Evolutionary conservation across 129 eudicot species (phyloP), one percentile per base, ranked within the genome.

Genomic region (Silybum marianum): DNA sequence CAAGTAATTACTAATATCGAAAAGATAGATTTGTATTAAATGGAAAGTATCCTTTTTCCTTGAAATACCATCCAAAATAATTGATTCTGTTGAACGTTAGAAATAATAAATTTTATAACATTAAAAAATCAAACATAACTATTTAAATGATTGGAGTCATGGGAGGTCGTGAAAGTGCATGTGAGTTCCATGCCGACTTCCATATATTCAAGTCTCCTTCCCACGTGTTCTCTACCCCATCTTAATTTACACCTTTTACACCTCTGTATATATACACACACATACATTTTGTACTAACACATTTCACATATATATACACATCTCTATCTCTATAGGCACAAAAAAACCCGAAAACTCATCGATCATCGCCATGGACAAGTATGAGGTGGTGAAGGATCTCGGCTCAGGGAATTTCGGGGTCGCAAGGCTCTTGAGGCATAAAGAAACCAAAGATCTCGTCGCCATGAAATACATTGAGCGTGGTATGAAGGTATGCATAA

Each of bases 361-460:
- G 74, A 4, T 71, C 69, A 14, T 26, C 46, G 72, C 63, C 39
- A 93, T 93, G 98, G 94, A 93, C 32, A 93, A 89, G 76, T 93
- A 93, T 34, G 98, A 93, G 84, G 81, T 88, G 24, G 92, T 93
- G 82, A 93, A 93, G 87, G 90, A 93, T 85, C 81, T 93, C 21
- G 98, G 98, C 67, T 77, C 98, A 63, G 98, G 98, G n/a, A 93
- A 91, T 79, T 93, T 93, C 25, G 98, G 98, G 1, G 97, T 93
- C 5, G 98, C 98, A 2, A 88, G 94, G 90, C 97, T 93, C 24
- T 66, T 93, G 88, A 82, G 97, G 76, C 89, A 93, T 81, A 91
- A 84, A 74, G 88, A 91, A 30, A 93, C 98, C 84, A 91, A 91
- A 81, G 92, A 88, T 19, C 91, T 93, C 1, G 97, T 93, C 22